Conservation (phyloP, 2,329 filamentous ascomycete genomes). For the Sporothrix variecibatus region DNA sequence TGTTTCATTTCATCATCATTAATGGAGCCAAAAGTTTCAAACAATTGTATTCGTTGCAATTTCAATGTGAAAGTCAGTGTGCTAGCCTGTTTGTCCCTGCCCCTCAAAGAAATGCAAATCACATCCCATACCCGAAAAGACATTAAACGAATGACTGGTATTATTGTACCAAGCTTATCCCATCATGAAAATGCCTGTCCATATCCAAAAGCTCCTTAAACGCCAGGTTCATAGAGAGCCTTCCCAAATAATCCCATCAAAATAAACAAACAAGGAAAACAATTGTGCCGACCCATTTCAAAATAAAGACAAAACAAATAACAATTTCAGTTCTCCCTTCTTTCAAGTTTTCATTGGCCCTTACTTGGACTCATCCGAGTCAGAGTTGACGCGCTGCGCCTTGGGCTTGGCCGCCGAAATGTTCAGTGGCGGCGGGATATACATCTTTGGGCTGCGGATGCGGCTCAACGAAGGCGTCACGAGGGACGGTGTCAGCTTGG, state of each 20-base stretch:
- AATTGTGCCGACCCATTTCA: not conserved
- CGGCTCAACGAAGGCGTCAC: constrained; percentile 43
- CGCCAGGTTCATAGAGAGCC: not conserved
- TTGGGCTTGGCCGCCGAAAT: constrained; percentile 25
- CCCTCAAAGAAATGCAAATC: not conserved
- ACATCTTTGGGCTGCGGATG: constrained; percentile 46
- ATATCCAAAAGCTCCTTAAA: not conserved
- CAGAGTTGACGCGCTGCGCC: not conserved
- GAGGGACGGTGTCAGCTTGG: constrained; percentile 36
- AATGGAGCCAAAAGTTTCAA: not conserved
- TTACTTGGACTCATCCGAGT: not conserved
- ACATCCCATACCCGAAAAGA: not conserved
- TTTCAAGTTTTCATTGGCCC: not conserved
- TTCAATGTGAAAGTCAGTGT: not conserved
- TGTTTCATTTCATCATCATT: not conserved
- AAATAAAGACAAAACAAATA: not conserved
- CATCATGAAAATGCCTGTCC: not conserved
- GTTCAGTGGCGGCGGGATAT: constrained; percentile 43
- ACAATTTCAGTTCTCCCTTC: not conserved
- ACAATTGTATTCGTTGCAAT: not conserved
- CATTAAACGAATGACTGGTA: not conserved
- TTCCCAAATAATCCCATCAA: not conserved
- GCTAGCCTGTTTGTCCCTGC: not conserved
- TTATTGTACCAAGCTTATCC: not conserved
- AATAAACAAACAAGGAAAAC: not conserved